Evolutionary conservation across 2,329 filamentous ascomycete genomes (phyloP).

Genomic region (Arthrinium phaeospermum): DNA sequence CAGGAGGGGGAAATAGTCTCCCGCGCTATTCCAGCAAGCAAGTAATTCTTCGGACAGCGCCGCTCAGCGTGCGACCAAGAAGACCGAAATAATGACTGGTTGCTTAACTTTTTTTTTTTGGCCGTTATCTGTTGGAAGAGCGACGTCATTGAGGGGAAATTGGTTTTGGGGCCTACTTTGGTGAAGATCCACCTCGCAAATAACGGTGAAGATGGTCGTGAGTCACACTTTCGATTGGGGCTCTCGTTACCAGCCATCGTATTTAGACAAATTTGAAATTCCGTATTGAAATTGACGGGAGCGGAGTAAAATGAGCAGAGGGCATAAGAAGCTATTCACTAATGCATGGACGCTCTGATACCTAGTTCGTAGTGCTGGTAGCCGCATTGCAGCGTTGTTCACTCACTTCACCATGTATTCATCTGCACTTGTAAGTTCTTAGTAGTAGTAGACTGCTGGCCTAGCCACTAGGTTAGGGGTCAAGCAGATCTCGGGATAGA

Average conservation of each 20-base stretch:
- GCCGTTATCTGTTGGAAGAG: background rate
- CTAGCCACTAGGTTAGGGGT: background rate
- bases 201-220: background rate
- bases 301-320: background rate
- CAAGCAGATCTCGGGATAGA: background rate
- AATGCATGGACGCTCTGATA: background rate
- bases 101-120: background rate
- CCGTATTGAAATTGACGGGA: background rate
- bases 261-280: too few relatives aligned
- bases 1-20: background rate
- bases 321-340: background rate
- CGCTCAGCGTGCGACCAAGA: background rate
- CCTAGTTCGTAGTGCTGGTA: background rate
- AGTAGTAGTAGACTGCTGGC: background rate
- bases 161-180: background rate
- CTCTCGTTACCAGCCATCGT: background rate
- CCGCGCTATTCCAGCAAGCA: background rate
- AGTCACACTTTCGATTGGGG: background rate
- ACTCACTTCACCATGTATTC: background rate
- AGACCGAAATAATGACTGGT: background rate
- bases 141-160: conserved; percentile 17
- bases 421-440: background rate
- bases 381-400: background rate
- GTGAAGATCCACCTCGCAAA: background rate
- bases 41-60: background rate